phyloP scores from a whole-genome alignment of 2,329 filamentous ascomycete genomes.

The Talaromyces sp. region DNA sequence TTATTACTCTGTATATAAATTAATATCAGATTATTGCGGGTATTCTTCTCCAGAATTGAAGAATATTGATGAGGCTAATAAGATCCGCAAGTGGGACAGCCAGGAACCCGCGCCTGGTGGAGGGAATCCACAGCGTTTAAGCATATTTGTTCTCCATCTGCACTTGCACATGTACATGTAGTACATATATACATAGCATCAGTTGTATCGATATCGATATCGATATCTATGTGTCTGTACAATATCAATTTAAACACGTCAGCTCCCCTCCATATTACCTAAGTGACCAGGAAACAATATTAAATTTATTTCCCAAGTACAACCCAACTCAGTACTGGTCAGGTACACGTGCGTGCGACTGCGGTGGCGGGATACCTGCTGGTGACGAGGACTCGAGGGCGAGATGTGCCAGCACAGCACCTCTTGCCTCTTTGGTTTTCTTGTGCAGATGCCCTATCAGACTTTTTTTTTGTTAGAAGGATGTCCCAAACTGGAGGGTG shows the following conservation, averaged over 20 bases:
- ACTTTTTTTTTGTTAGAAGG: neutral
- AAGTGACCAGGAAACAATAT: too few relatives aligned
- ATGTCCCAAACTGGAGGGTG: too few relatives aligned
- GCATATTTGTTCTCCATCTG: slow-evolving; percentile 1
- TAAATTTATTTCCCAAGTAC: neutral
- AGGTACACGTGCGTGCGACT: slow-evolving; percentile 17
- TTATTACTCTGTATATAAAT: neutral
- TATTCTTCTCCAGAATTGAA: neutral
- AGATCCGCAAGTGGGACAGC: neutral
- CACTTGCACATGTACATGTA: neutral
- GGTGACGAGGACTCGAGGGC: neutral
- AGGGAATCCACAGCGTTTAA: neutral
- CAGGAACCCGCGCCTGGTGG: neutral
- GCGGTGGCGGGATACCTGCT: slow-evolving; percentile 4
- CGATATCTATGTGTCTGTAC: neutral
- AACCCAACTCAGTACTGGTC: slow-evolving; percentile 7
- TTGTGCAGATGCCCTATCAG: slow-evolving; percentile 14
- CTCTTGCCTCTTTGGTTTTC: slow-evolving; percentile 9
- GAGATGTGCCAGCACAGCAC: neutral
- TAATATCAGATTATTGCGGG: neutral
- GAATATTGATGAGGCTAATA: neutral
- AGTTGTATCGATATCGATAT: neutral
- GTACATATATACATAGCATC: neutral
- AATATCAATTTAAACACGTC: neutral
- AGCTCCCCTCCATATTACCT: neutral